Percentiles rank a stretch among this genome's conserved stretches.
Conservation (phyloP, 257 asterid genomes). For the Solanum bukasovii region DNA sequence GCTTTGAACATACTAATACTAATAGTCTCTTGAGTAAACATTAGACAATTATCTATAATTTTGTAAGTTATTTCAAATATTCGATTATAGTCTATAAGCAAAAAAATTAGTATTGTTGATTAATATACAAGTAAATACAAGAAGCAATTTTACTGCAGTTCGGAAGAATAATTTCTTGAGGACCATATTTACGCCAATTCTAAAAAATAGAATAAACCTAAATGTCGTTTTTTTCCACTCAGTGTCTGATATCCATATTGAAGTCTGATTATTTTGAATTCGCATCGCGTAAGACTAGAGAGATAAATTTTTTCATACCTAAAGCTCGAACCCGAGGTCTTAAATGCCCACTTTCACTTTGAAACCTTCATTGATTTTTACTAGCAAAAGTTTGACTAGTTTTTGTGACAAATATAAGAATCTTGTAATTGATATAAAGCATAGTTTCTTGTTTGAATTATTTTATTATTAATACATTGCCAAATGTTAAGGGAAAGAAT, state of each 20-base stretch:
- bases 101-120: neutral
- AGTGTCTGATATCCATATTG: too few species aligned
- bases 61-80: neutral
- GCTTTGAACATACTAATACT: neutral
- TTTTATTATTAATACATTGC: neutral
- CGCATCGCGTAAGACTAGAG: too few species aligned
- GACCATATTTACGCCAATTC: neutral
- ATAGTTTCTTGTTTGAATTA: neutral
- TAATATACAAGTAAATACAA: neutral
- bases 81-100: neutral
- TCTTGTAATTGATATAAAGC: neutral
- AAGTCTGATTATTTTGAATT: too few species aligned
- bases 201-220: too few species aligned
- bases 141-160: neutral
- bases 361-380: neutral
- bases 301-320: fast-evolving
- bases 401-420: neutral
- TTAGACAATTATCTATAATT: neutral
- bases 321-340: too few species aligned
- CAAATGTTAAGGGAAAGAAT: neutral
- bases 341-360: neutral
- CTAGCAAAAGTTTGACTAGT: neutral
- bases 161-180: neutral
- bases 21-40: neutral
- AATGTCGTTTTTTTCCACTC: fast-evolving